A percentile compares a stretch with the other conserved stretches of the same genome.
Evolutionary conservation across 2,329 filamentous ascomycete genomes (phyloP).

Genomic region (Trichophyton benhamiae): DNA sequence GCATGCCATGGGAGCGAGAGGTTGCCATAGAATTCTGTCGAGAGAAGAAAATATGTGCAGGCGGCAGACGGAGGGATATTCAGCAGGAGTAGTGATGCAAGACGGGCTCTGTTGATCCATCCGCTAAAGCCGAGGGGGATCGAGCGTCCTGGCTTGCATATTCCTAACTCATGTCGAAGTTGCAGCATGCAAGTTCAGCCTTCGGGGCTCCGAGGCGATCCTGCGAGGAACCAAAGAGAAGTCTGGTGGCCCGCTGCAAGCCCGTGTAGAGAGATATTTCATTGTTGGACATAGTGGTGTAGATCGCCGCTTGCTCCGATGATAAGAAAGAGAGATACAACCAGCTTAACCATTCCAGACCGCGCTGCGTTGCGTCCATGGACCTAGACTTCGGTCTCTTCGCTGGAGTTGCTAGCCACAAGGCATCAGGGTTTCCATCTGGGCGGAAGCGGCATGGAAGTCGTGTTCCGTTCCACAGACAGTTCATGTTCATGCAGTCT

Average conservation of each 20-base stretch:
- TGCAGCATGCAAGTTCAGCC: background rate
- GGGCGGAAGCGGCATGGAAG: background rate
- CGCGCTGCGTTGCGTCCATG: background rate
- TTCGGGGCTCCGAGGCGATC: background rate
- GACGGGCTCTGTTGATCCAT: background rate
- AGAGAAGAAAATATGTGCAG: background rate
- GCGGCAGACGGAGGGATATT: background rate
- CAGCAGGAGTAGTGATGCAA: background rate
- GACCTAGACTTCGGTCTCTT: background rate
- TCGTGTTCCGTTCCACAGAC: background rate
- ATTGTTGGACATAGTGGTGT: background rate
- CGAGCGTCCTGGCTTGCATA: conserved; percentile 1
- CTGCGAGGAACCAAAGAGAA: background rate
- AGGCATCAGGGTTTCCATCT: conserved; percentile 1
- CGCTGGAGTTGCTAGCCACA: background rate
- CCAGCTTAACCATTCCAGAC: too few relatives aligned
- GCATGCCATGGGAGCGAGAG: background rate
- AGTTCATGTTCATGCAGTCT: conserved; percentile 1
- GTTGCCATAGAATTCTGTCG: background rate
- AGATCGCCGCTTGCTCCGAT: background rate
- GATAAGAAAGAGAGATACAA: background rate
- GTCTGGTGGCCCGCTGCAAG: background rate
- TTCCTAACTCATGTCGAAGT: background rate
- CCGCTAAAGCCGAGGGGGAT: background rate
- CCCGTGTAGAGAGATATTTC: background rate